phyloP scores from a whole-genome alignment of 1,284 basidiomycete genomes.

The Microbotryomycetes sp. region DNA sequence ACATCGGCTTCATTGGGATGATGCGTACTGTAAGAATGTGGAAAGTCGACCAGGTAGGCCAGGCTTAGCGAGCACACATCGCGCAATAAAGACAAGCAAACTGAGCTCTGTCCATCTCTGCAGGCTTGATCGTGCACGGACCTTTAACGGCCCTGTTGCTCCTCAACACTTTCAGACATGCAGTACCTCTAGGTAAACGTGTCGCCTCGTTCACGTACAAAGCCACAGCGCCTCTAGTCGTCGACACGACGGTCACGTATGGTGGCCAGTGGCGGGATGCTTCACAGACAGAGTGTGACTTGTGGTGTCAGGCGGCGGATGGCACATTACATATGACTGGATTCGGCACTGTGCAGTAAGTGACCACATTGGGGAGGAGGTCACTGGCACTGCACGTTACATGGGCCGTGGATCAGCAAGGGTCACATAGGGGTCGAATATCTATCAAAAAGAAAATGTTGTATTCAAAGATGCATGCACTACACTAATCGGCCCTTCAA shows the following conservation, averaged over 20 bases:
- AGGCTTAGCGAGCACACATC: background rate
- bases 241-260: background rate
- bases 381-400: no score
- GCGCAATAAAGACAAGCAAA: no score
- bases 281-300: background rate
- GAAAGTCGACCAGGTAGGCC: slow-evolving; percentile 32
- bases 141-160: slow-evolving; percentile 10
- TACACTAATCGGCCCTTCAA: no score
- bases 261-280: slow-evolving; percentile 3
- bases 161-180: slow-evolving; percentile 4
- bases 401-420: no score
- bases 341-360: background rate
- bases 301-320: slow-evolving; percentile 5
- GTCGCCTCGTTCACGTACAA: slow-evolving; percentile 2
- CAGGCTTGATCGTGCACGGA: slow-evolving; percentile 13
- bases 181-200: background rate
- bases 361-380: no score
- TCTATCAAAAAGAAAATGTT: no score
- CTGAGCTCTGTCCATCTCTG: background rate
- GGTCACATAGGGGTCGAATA: no score
- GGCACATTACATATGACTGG: slow-evolving; percentile 5
- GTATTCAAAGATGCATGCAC: no score
- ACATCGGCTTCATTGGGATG: slow-evolving; percentile 38
- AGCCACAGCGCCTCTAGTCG: slow-evolving; percentile 6
- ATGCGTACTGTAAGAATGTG: slow-evolving; percentile 35